Base-by-base conservation (phyloP, 148 eudicot genomes). In the Dysphania ambrosioides region DNA sequence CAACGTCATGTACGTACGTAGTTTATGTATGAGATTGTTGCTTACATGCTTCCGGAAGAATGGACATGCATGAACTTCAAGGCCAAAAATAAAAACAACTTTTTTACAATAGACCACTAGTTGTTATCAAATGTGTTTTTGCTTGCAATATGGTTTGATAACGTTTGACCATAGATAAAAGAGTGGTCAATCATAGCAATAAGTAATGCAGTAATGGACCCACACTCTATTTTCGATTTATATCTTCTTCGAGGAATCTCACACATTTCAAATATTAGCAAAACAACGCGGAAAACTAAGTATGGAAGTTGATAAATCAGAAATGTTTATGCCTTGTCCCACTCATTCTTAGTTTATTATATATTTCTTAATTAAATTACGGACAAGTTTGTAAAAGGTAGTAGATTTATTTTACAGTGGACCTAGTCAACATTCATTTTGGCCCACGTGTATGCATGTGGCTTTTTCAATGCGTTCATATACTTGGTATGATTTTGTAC, bases 361-460 rank as follows among this genome's bases (percentile, higher is more conserved):
- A n/a, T n/a, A n/a, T n/a, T n/a, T n/a, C n/a, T n/a, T n/a, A n/a
- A n/a, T n/a, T n/a, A n/a, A n/a, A n/a, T n/a, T n/a, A n/a, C n/a
- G n/a, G n/a, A n/a, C n/a, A n/a, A n/a, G n/a, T n/a, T n/a, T n/a
- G n/a, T n/a, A 61, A 5, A 3, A 30, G 19, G 32, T 60, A 1
- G 66, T 11, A 29, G 30, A 0, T 34, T 0, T 4, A 12, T 29
- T 32, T 31, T 15, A 63, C 1, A 29, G 30, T 26, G 66, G 75
- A 59, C 69, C 57, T 21, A 57, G 23, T 42, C n/a, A 30, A 76
- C 41, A 3, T 11, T 63, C 16, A 4, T 53, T n/a, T 70, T 42
- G 72, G 71, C 64, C 75, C 80, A 71, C 75, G 65, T 77, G 80
- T 77, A 63, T 77, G 65, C 80, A 77, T 66, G 76, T 78, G 80